Conservation (phyloP, 139 green algal species). For the Chlorella sp. region DNA sequence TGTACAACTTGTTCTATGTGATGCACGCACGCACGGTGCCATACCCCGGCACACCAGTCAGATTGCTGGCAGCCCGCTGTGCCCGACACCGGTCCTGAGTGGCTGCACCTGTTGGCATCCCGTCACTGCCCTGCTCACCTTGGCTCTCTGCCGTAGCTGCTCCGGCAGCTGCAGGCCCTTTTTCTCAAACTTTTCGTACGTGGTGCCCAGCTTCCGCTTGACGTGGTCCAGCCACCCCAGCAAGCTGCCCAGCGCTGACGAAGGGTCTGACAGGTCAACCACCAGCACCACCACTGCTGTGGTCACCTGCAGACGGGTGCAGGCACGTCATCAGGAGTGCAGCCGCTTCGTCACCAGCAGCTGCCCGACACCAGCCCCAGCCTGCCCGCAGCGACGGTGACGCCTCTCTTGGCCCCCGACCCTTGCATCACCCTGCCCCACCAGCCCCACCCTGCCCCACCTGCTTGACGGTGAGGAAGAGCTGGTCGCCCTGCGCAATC, state of each 20-base stretch:
- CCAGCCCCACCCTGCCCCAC: too few relatives aligned
- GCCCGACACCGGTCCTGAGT: too few relatives aligned
- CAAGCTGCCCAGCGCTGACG: slow-evolving; percentile 28
- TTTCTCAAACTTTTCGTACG: slow-evolving; percentile 57
- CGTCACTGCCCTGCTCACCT: slow-evolving; percentile 2
- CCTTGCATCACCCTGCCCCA: too few relatives aligned
- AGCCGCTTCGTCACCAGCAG: too few relatives aligned
- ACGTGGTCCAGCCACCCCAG: slow-evolving; percentile 46
- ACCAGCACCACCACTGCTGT: slow-evolving; percentile 59
- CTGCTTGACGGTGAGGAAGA: slow-evolving; percentile 44
- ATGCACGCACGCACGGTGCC: background rate
- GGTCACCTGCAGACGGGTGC: slow-evolving; percentile 39
- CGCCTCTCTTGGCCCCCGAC: too few relatives aligned
- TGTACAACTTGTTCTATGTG: slow-evolving; percentile 35
- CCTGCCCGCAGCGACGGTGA: too few relatives aligned
- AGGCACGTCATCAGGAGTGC: too few relatives aligned
- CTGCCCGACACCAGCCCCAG: too few relatives aligned
- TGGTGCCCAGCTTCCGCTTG: slow-evolving; percentile 34
- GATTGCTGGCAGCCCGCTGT: too few relatives aligned
- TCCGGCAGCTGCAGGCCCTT: slow-evolving; percentile 61
- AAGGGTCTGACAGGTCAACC: slow-evolving; percentile 58
- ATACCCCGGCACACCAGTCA: too few relatives aligned
- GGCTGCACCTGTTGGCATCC: too few relatives aligned
- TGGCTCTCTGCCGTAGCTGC: slow-evolving; percentile 42
- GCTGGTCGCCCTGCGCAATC: slow-evolving; percentile 33